A percentile compares a stretch with the other conserved stretches of the same genome.
phyloP scores from a whole-genome alignment of 305 asterid species.

The Fraxinus floribunda region DNA sequence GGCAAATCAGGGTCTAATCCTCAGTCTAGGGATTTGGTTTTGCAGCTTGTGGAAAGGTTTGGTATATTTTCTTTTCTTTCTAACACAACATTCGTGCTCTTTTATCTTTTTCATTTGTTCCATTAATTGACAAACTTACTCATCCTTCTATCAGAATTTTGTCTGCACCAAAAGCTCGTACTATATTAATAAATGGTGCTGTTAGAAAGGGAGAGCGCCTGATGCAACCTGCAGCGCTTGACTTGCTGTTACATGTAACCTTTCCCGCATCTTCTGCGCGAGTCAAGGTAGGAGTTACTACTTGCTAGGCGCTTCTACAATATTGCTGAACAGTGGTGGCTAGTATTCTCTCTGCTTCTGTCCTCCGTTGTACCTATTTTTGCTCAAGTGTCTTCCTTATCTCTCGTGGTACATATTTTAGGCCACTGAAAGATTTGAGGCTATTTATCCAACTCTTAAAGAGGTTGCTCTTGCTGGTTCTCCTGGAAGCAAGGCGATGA shows the following conservation, averaged over 20 bases:
- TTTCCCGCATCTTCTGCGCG: slow-evolving; percentile 67
- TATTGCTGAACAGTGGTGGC: background rate
- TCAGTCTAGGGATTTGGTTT: slow-evolving; percentile 65
- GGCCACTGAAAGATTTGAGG: slow-evolving; percentile 90
- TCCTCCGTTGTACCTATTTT: slow-evolving; percentile 1
- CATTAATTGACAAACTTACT: slow-evolving; percentile 1
- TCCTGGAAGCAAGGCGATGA: slow-evolving; percentile 89
- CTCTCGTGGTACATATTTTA: slow-evolving; percentile 21
- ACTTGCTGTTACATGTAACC: slow-evolving; percentile 52
- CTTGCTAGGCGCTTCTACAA: background rate
- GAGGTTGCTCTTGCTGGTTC: slow-evolving; percentile 89
- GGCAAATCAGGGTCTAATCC: slow-evolving; percentile 80
- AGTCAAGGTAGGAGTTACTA: slow-evolving; percentile 48
- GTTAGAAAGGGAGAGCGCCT: slow-evolving; percentile 77
- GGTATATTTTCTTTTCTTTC: slow-evolving; percentile 3
- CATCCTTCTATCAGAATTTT: slow-evolving; percentile 48
- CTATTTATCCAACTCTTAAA: slow-evolving; percentile 67
- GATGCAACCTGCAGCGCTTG: slow-evolving; percentile 70
- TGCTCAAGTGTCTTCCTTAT: background rate
- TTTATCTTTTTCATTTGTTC: slow-evolving; percentile 7
- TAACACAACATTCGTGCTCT: background rate
- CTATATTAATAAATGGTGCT: slow-evolving; percentile 57
- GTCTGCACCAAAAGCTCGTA: slow-evolving; percentile 71
- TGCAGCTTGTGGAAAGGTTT: slow-evolving; percentile 88
- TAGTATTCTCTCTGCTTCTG: slow-evolving; percentile 1